Base-by-base conservation (phyloP, 805 yeast species). In the Zygosaccharomyces kombuchaensis region DNA sequence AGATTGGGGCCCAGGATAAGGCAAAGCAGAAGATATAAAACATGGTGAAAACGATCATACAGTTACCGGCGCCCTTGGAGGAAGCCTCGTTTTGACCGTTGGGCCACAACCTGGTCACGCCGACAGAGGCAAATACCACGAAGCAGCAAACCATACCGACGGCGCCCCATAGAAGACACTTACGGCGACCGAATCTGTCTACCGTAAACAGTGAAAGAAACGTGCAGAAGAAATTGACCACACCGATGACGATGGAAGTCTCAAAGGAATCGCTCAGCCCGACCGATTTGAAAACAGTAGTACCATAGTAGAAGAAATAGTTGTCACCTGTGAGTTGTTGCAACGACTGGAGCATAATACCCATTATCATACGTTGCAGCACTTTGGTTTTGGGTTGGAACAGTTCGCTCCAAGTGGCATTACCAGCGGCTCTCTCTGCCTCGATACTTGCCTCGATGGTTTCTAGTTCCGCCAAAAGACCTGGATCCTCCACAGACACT, bases 1-100 rank as follows among this genome's bases (percentile, higher is more conserved):
- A 78, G 57, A 77, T 74, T 59, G 87, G 84, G 54, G 86, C 87
- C 87, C 87, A 82, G 22, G 87, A 78, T 39, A 82, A 75, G 23
- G 88, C 87, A 58, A 82, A 82, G 72, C 74, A 80, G 75, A 81
- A 81, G 53, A 82, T 78, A 74, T 72, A 82, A 58, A 82, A 69
- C 72, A 85, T 80, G 21, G 87, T 74, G 56, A 82, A 73, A 68
- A 80, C 78, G 62, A 82, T 81, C 87, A 82, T 79, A 44, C 79
- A 83, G 65, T 78, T 66, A 68, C 87, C 87, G 43, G 82, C 77
- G 47, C 81, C 72, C 52, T 71, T 73, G 35, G 75, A 65, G 43
- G 80, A 72, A 26, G 71, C 74, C 58, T 71, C 70, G 34, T 52
- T 52, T 34, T 49, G 30, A 61, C 77, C 79, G 19, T 66, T 14